These are phyloP conservation scores for Mimosa pudica DNA, from an alignment of 306 rosid genomes.

Conservation along the genomic window DNA sequence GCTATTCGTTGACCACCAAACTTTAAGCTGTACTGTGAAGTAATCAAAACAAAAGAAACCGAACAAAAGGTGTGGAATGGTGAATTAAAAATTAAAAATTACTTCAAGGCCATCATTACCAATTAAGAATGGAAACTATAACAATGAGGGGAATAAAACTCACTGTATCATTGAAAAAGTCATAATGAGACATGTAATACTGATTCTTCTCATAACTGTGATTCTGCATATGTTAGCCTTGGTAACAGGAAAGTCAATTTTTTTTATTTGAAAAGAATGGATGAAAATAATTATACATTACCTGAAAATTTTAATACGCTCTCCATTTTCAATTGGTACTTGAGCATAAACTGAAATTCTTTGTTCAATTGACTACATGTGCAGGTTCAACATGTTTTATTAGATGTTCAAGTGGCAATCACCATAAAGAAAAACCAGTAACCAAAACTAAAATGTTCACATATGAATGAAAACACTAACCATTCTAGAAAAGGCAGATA, in stretches of 20 bases:
- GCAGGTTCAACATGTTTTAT: conserved; percentile 39
- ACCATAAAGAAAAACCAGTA: background rate
- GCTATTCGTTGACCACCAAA: conserved; percentile 95
- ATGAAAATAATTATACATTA: conserved; percentile 43
- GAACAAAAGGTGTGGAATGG: conserved; percentile 11
- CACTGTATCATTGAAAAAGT: conserved; percentile 88
- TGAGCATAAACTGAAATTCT: conserved; percentile 88
- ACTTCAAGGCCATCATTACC: conserved; percentile 31
- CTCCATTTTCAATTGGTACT: conserved; percentile 89
- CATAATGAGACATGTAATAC: conserved; percentile 83
- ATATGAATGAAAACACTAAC: too few species aligned
- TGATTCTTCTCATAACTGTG: conserved; percentile 88
- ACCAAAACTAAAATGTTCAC: background rate
- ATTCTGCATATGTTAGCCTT: conserved; percentile 81
- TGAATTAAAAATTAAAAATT: conserved; percentile 10
- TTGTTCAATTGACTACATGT: conserved; percentile 84
- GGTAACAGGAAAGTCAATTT: conserved; percentile 28
- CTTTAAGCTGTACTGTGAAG: conserved; percentile 80
- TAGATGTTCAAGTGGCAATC: conserved; percentile 12
- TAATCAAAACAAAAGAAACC: background rate
- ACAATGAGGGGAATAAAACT: conserved; percentile 41
- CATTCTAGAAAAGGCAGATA: too few species aligned
- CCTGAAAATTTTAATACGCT: conserved; percentile 89
- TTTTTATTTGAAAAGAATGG: background rate
- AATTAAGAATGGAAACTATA: conserved; percentile 20